Conservation (phyloP, 2,329 filamentous ascomycete genomes). For the Neonectria faginata region DNA sequence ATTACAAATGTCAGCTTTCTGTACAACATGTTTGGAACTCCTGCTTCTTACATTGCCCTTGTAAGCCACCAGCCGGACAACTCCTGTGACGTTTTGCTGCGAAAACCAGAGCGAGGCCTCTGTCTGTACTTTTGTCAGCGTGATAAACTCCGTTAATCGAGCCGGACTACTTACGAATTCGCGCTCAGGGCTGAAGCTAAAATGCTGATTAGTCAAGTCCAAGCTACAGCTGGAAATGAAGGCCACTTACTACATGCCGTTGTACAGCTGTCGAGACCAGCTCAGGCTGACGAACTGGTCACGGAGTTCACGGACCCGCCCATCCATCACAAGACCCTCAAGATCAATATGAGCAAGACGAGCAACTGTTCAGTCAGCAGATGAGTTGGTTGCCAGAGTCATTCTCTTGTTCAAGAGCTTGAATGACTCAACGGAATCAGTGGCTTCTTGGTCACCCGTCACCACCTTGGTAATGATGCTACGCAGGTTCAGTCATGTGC, state of each 20-base stretch:
- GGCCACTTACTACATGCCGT: constrained; percentile 57
- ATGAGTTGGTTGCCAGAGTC: background rate
- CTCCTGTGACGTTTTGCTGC: constrained; percentile 60
- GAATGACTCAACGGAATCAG: constrained; percentile 75
- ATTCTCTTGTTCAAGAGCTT: constrained; percentile 68
- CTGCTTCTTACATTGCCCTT: constrained; percentile 35
- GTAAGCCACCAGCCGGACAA: constrained; percentile 51
- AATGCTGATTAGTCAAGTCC: background rate
- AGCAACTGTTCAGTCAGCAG: constrained; percentile 29
- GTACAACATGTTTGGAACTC: background rate
- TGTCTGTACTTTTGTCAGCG: constrained; percentile 39
- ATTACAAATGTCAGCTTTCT: background rate
- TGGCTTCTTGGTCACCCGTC: constrained; percentile 66
- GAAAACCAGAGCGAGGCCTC: constrained; percentile 70
- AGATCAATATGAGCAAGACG: constrained; percentile 56
- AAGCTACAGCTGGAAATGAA: constrained; percentile 47
- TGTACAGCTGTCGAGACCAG: constrained; percentile 59
- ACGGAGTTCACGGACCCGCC: constrained; percentile 63
- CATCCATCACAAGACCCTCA: constrained; percentile 67
- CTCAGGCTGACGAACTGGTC: constrained; percentile 53
- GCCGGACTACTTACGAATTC: constrained; percentile 54
- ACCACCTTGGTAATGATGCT: constrained; percentile 71
- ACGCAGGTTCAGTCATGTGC: background rate
- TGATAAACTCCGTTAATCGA: background rate
- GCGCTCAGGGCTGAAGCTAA: constrained; percentile 54